Conservation (phyloP, 225 moss, liverwort and hornwort genomes). For the Pleurozium schreberi region DNA sequence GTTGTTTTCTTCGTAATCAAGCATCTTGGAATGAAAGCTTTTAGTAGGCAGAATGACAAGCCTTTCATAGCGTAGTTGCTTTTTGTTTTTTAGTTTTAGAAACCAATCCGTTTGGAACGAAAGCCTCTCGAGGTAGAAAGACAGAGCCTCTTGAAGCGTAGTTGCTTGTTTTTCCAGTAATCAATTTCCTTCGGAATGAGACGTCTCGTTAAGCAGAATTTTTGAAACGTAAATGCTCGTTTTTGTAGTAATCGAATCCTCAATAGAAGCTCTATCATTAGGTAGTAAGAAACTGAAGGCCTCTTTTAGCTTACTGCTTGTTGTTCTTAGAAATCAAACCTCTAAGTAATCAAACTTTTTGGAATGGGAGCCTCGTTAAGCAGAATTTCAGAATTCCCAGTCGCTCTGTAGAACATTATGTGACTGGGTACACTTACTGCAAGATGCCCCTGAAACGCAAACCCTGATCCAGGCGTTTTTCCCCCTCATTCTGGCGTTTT, state of each 20-base stretch:
- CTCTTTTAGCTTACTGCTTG: background rate
- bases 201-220: background rate
- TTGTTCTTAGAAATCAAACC: background rate
- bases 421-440: background rate
- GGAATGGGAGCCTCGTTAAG: background rate
- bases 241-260: background rate
- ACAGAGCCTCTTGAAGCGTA: too few species aligned
- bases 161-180: background rate
- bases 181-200: background rate
- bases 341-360: too few species aligned
- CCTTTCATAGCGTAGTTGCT: background rate
- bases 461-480: background rate
- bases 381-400: background rate
- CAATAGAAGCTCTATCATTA: background rate
- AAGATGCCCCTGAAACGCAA: background rate
- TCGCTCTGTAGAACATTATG: background rate
- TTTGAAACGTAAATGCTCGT: background rate
- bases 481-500: background rate
- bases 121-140: background rate
- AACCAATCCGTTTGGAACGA: background rate
- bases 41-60: background rate
- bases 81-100: too few species aligned
- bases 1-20: background rate
- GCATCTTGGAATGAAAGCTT: background rate
- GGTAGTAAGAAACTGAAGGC: too few species aligned